Percentiles rank a stretch among this genome's conserved stretches.
These are phyloP conservation scores for Pholiota conissans DNA, from an alignment of 768 basidiomycete genomes.

Conservation along the genomic window DNA sequence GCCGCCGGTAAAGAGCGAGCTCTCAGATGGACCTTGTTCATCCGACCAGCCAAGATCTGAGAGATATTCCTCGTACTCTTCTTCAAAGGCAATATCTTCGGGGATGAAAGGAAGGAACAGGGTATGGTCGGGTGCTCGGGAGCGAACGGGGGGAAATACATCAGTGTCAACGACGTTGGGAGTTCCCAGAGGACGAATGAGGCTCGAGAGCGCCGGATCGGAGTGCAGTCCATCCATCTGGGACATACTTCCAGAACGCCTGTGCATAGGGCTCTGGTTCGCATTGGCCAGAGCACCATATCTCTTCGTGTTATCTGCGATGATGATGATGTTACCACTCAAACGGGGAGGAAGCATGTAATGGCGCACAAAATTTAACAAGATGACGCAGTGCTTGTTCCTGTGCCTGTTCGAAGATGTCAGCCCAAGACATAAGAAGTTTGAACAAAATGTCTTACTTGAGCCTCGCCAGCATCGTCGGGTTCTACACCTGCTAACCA, in stretches of 20 bases:
- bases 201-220: constrained; percentile 71
- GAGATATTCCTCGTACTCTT: constrained; percentile 95
- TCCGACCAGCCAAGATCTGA: constrained; percentile 83
- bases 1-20: constrained; percentile 25
- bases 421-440: neutral
- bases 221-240: constrained; percentile 76
- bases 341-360: neutral
- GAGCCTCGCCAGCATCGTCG: constrained; percentile 89
- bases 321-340: no score
- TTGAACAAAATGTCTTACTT: constrained; percentile 46
- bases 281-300: constrained; percentile 66
- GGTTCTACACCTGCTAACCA: constrained; percentile 95
- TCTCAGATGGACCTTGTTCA: constrained; percentile 33
- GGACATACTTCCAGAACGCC: constrained; percentile 82
- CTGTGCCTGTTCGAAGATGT: constrained; percentile 62
- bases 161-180: constrained; percentile 82
- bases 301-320: constrained; percentile 83
- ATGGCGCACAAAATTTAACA: constrained; percentile 87
- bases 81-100: constrained; percentile 93
- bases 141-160: constrained; percentile 92
- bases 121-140: constrained; percentile 79
- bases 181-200: constrained; percentile 74
- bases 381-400: constrained; percentile 92
- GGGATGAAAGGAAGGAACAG: constrained; percentile 90
- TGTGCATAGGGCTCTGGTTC: constrained; percentile 56